These are phyloP conservation scores for Amanita phalloides DNA, from an alignment of 768 basidiomycete species.

Conservation along the genomic window DNA sequence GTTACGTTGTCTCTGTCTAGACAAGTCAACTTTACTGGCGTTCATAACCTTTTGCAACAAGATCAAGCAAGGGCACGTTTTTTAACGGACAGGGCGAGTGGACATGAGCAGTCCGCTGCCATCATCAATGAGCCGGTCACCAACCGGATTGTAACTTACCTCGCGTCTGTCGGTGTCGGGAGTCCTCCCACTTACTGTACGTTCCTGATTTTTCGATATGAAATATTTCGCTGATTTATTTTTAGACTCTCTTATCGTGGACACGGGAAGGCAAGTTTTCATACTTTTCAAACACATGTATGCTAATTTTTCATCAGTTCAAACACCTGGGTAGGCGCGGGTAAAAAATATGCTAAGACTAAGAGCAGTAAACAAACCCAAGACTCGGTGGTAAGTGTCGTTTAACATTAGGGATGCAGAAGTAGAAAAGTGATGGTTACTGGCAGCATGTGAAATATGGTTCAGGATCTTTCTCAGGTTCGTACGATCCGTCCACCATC, in stretches of 20 bases:
- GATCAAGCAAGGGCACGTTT: no score
- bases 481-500: background rate
- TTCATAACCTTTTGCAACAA: no score
- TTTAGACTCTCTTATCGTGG: background rate
- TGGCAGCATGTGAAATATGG: conserved; percentile 47
- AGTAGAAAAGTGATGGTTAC: background rate
- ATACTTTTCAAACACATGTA: no score
- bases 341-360: conserved; percentile 19
- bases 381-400: conserved; percentile 32
- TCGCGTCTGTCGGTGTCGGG: background rate
- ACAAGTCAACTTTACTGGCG: no score
- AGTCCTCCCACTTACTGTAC: background rate
- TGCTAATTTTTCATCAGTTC: no score
- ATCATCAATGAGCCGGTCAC: background rate
- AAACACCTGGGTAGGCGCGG: no score
- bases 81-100: no score
- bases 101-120: no score
- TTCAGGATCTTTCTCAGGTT: conserved; percentile 50
- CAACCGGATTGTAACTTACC: background rate
- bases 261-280: no score
- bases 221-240: no score
- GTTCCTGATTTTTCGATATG: background rate
- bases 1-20: no score
- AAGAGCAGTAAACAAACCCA: conserved; percentile 36
- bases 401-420: background rate